Base-by-base conservation (phyloP, 768 basidiomycete genomes). In the Heimioporus sp. region DNA sequence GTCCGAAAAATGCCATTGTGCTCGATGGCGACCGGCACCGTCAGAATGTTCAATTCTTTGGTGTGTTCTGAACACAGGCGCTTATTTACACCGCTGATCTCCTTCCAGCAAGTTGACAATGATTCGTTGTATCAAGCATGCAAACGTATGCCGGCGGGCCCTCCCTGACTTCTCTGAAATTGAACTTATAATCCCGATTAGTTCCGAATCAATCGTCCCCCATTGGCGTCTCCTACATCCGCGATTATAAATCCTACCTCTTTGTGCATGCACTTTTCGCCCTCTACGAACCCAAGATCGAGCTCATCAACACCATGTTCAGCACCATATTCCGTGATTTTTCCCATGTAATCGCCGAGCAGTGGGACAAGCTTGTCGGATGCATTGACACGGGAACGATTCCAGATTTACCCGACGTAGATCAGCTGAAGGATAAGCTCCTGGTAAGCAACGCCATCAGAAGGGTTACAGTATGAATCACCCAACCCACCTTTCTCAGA, bases 201-300 rank as follows among this genome's bases (percentile, higher is more conserved):
- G 55, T 56, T 20, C 57, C 57, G 11, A 30, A 44, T 8, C 52
- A 57, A 21, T 61, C 56, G 8, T 59, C 57, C 13, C 61, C 55
- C 13, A 9, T 61, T 20, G 61, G 20, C 0, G 55, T 52, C 19
- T 65, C 59, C 6, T 59, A 56, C 19, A 61, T 63, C n/a, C 5
- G 45, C 16, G 48, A 59, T 37, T 63, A 65, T 37, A 56, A 48
- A 20, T 58, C 64, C 2, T 63, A 57, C 49, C 51, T 66, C 10
- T 59, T 61, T 32, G 52, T 55, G 48, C 65, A 63, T 44, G 61
- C 43, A 4, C 41, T 66, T 4, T 67, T 63, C 13, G 57, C 58
- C 10, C 51, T 63, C 32, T 54, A 59, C 13, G 57, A 64, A 54
- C 57, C 60, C 11, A 46, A 52, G 35, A 4, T 65, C 13, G 57